A percentile compares a stretch with the other conserved stretches of the same genome.
phyloP scores from a whole-genome alignment of 1,139 yeast species.

The Candida dubliniensis region DNA sequence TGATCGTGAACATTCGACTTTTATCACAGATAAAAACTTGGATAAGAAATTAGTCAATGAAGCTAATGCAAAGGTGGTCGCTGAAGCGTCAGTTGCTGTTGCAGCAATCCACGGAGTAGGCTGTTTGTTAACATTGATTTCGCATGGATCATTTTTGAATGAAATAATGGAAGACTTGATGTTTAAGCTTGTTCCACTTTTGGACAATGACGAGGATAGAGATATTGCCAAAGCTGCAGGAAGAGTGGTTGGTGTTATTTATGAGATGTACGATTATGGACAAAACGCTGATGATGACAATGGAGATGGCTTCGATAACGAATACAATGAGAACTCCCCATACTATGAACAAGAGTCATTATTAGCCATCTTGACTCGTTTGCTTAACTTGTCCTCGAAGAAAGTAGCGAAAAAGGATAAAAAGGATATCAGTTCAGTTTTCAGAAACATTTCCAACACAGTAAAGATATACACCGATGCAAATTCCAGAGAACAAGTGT shows the following conservation, averaged over 20 bases:
- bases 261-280: conserved; percentile 55
- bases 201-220: conserved; percentile 43
- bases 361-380: conserved; percentile 40
- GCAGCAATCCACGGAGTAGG: conserved; percentile 52
- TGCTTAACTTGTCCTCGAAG: conserved; percentile 55
- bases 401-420: conserved; percentile 63
- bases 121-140: conserved; percentile 44
- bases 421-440: conserved; percentile 58
- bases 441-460: conserved; percentile 59
- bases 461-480: conserved; percentile 44
- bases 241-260: conserved; percentile 59
- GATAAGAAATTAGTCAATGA: conserved; percentile 42
- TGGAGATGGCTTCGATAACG: conserved; percentile 39
- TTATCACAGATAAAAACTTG: conserved; percentile 35
- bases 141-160: conserved; percentile 41
- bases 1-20: conserved; percentile 46
- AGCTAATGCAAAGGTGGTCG: conserved; percentile 29
- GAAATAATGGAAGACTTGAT: conserved; percentile 40
- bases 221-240: conserved; percentile 56
- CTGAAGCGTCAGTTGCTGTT: conserved; percentile 42
- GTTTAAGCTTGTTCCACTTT: conserved; percentile 39
- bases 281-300: conserved; percentile 26
- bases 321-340: conserved; percentile 51
- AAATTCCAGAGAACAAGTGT: conserved; percentile 38
- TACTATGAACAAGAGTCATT: conserved; percentile 59